Conservation (phyloP, 768 basidiomycete genomes). For the Russula sp. region DNA sequence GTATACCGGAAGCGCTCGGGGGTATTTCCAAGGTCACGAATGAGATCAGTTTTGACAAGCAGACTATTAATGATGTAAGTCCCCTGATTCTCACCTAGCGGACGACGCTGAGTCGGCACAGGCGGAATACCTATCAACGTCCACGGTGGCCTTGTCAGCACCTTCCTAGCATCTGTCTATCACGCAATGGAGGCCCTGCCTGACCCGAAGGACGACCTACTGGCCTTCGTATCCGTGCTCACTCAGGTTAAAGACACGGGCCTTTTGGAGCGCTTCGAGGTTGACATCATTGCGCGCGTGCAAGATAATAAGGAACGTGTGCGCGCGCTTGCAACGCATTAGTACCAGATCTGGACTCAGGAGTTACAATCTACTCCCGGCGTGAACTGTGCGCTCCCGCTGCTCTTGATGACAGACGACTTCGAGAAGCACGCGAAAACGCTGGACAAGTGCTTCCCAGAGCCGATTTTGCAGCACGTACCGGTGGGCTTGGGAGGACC, state of each 20-base stretch:
- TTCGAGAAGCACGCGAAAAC: constrained; percentile 80
- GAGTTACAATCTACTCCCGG: constrained; percentile 65
- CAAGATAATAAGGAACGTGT: constrained; percentile 63
- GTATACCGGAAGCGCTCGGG: constrained; percentile 84
- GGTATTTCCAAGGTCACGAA: constrained; percentile 63
- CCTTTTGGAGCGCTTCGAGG: constrained; percentile 64
- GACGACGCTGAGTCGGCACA: constrained; percentile 28
- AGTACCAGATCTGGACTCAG: constrained; percentile 57
- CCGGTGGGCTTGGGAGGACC: neutral
- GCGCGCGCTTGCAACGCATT: constrained; percentile 50
- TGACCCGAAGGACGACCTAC: constrained; percentile 61
- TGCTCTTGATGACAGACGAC: constrained; percentile 82
- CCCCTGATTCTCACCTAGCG: constrained; percentile 6
- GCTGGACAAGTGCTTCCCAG: constrained; percentile 81
- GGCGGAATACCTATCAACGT: constrained; percentile 65
- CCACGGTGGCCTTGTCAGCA: constrained; percentile 74
- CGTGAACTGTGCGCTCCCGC: constrained; percentile 73
- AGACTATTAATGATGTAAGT: constrained; percentile 81
- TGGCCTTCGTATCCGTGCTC: constrained; percentile 59
- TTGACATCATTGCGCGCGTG: constrained; percentile 64
- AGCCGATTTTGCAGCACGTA: constrained; percentile 73
- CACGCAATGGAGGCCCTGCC: constrained; percentile 77
- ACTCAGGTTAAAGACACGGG: constrained; percentile 65
- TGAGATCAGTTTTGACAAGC: constrained; percentile 66
- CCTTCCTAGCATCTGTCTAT: constrained; percentile 80